Base-by-base conservation (phyloP, 208 protist species). In the Vickermania ingenoplastis region DNA sequence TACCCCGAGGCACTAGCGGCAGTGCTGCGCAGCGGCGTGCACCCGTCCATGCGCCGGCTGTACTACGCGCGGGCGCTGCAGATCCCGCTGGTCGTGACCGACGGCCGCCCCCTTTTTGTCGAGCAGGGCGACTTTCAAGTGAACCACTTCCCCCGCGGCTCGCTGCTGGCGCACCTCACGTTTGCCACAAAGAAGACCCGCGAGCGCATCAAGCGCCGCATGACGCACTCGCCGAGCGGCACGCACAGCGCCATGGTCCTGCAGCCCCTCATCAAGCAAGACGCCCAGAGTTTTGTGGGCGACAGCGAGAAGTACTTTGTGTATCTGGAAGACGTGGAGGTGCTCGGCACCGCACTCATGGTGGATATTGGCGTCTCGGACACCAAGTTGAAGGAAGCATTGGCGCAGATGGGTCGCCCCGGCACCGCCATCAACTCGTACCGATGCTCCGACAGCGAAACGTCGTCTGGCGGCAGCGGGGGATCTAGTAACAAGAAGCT, bases 231-330 rank as follows among this genome's bases (percentile, higher is more conserved):
- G 60, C 82, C 84, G 67, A 78, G 75, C 45, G 77, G 85, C 65
- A 41, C 61, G 0, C 67, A 65, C 3, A 26, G 54, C 4, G 73
- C 74, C 29, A 71, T 61, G 63, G 50, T 79, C 45, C 60, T 94
- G 61, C 87, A 94, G 65, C 59, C 71, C 3, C 56, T 87, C 2
- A 53, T 76, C 24, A 63, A 63, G 29, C 59, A 73, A 3, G 87
- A 94, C 65, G 73, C 80, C 58, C 14, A 62, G 21, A 62, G 71
- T 23, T 69, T 52, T 41, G 77, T 89, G 11, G 84, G 83, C 5
- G 75, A 94, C 65, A 89, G 77, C 66, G 88, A 94, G 63, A 81
- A 71, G 41, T 94, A 91, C 71, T 94, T 94, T 60, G 78, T 90
- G 14, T 90, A 84, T 63, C 52, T 68, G 17, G 88, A 94, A 36